A percentile compares a stretch with the other conserved stretches of the same genome.
phyloP scores from a whole-genome alignment of 1,139 yeast species.

The Protomyces macrosporus region DNA sequence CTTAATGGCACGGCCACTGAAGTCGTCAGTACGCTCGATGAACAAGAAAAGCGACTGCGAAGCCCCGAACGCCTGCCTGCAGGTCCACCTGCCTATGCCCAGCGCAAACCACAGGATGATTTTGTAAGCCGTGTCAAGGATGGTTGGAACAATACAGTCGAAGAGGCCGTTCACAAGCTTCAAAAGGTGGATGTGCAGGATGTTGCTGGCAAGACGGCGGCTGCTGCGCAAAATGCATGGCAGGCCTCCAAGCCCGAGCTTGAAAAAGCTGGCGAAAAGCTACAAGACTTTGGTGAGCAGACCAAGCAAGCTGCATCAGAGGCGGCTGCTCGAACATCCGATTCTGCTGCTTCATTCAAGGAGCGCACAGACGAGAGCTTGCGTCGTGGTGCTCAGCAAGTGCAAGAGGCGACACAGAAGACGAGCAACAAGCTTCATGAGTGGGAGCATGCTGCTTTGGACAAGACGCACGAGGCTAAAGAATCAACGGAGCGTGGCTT shows the following conservation, averaged over 20 bases:
- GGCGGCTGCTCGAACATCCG: constrained; percentile 7
- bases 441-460: not conserved
- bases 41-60: constrained; percentile 9
- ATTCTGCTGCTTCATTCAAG: not conserved
- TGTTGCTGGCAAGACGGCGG: constrained; percentile 2
- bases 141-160: constrained; percentile 20
- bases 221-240: constrained; percentile 9
- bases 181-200: constrained; percentile 15
- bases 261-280: constrained; percentile 4
- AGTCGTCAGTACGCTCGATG: constrained; percentile 10
- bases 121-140: constrained; percentile 12
- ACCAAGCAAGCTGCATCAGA: constrained; percentile 9
- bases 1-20: constrained; percentile 16
- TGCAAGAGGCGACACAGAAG: not conserved
- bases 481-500: no score
- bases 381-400: no score
- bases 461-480: not conserved
- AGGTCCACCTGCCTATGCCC: not conserved
- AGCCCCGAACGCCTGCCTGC: not conserved
- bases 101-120: constrained; percentile 8
- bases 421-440: not conserved
- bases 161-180: constrained; percentile 6
- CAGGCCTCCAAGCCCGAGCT: constrained; percentile 8
- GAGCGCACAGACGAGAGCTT: not conserved
- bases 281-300: not conserved